These are phyloP conservation scores for Aureobasidium uvarum DNA, from an alignment of 2,329 filamentous ascomycete genomes.

Conservation along the genomic window DNA sequence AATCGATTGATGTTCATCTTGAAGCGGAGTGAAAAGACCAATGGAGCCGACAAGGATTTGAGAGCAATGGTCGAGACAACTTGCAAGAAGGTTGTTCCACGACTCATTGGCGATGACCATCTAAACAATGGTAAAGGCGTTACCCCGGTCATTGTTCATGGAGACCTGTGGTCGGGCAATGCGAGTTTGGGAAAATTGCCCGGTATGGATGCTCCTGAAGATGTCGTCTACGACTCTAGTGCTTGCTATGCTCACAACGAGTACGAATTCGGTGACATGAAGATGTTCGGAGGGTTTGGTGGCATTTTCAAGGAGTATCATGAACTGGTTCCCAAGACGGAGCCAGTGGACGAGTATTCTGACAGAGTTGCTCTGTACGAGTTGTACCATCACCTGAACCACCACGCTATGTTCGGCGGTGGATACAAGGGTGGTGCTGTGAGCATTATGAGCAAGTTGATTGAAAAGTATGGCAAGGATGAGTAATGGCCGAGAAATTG, in stretches of 20 bases:
- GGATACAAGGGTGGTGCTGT: conserved; percentile 74
- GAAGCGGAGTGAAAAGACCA: conserved; percentile 54
- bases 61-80: conserved; percentile 63
- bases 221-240: conserved; percentile 79
- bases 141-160: conserved; percentile 79
- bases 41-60: conserved; percentile 65
- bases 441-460: conserved; percentile 72
- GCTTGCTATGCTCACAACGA: conserved; percentile 83
- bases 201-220: conserved; percentile 57
- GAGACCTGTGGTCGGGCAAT: conserved; percentile 93
- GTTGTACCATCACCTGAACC: conserved; percentile 85
- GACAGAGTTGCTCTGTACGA: conserved; percentile 81
- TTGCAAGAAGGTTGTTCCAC: conserved; percentile 65
- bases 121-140: conserved; percentile 61
- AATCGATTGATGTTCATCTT: conserved; percentile 68
- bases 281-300: conserved; percentile 91
- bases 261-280: conserved; percentile 91
- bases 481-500: background rate
- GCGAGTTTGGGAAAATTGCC: conserved; percentile 64
- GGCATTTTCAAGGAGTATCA: conserved; percentile 73
- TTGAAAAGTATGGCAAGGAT: conserved; percentile 63
- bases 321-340: conserved; percentile 69
- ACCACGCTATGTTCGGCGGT: conserved; percentile 79
- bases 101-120: conserved; percentile 67
- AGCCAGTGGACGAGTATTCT: conserved; percentile 79